Conservation (phyloP, 179 eudicot species). For the Sideroxylon spinosum region DNA sequence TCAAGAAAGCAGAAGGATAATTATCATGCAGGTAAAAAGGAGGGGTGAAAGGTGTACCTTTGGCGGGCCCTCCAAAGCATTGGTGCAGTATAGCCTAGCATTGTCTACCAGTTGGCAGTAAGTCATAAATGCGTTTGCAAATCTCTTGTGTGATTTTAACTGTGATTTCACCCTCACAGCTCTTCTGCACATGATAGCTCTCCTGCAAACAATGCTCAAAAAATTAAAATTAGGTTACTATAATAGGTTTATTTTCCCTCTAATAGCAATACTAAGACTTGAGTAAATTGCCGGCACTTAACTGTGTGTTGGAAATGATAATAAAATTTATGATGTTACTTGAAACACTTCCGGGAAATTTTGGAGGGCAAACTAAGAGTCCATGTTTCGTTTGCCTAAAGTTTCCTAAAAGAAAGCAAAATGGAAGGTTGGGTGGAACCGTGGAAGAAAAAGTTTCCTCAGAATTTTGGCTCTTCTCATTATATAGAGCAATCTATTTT, state of each 20-base stretch:
- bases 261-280: no score
- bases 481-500: not conserved
- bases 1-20: constrained; percentile 8
- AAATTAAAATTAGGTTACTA: not conserved
- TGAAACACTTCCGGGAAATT: not conserved
- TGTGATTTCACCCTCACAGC: constrained; percentile 97
- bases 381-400: no score
- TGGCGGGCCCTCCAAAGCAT: constrained; percentile 93
- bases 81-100: constrained; percentile 81
- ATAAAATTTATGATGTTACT: not conserved
- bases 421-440: not conserved
- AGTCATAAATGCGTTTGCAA: constrained; percentile 78
- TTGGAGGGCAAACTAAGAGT: not conserved
- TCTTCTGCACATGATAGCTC: constrained; percentile 89
- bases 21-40: not conserved
- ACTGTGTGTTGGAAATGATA: not conserved
- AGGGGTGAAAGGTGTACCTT: constrained; percentile 46
- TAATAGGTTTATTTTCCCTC: not conserved
- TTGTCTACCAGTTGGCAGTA: constrained; percentile 91
- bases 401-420: not conserved
- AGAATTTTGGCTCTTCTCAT: not conserved
- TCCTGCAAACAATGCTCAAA: constrained; percentile 38
- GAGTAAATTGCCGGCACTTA: not conserved
- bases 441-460: no score
- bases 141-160: constrained; percentile 92